Conservation (phyloP, 164 flowering plant species). For the Chimonanthus salicifolius region DNA sequence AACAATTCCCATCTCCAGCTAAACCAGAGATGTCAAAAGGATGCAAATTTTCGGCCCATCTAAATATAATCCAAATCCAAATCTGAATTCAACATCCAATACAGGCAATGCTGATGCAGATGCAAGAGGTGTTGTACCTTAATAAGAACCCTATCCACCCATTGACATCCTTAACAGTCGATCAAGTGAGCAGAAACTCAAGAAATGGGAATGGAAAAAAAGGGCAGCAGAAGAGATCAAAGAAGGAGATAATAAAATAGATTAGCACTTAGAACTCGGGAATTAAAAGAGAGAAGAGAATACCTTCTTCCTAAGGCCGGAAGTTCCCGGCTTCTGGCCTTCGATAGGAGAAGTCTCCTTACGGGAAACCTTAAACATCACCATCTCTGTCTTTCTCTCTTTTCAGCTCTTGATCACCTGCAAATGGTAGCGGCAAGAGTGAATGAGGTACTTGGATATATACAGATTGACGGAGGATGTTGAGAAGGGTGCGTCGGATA, state of each 20-base stretch:
- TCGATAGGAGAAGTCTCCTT: conserved; percentile 57
- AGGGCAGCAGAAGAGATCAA: neutral
- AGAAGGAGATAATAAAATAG: neutral
- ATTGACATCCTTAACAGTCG: neutral
- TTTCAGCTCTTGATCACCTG: neutral
- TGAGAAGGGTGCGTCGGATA: neutral
- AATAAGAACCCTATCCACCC: no score
- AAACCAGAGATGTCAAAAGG: no score
- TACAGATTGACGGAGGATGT: no score
- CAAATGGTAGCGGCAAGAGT: no score
- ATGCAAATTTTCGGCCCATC: no score
- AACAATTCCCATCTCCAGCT: no score
- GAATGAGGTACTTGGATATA: no score
- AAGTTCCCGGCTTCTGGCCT: conserved; percentile 95
- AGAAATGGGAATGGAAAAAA: neutral
- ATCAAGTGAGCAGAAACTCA: no score
- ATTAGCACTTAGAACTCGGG: neutral
- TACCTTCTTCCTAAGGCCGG: conserved; percentile 96
- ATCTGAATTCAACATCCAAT: no score
- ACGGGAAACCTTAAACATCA: conserved; percentile 45
- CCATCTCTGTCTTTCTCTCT: conserved; percentile 35
- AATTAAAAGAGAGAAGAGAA: neutral
- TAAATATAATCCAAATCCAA: no score
- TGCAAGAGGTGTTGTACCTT: no score
- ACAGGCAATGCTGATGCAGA: no score